Base-by-base conservation (phyloP, 2,329 filamentous ascomycete species). In the Curvularia sp. region DNA sequence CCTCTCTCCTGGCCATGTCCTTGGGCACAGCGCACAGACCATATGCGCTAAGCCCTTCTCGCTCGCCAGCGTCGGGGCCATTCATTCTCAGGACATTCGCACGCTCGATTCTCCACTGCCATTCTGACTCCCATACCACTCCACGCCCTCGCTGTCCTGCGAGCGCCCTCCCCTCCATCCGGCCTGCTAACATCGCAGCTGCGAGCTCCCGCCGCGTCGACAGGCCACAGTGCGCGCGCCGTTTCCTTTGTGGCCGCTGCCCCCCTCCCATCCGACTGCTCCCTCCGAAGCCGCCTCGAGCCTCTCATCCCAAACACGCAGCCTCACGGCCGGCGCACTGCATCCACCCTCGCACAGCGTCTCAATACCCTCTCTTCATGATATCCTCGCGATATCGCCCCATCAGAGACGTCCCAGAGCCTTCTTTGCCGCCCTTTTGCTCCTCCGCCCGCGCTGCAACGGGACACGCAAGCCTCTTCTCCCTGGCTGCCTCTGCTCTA, bases 391-490 rank as follows among this genome's bases (percentile, higher is more conserved):
- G 56, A 58, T 61, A 31, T 30, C 49, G 55, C 62, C 50, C 63
- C 53, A 60, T 56, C 52, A 47, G 55, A 62, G 62, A 68, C 61
- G 58, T 64, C 50, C 44, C 57, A 47, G 64, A 68, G 62, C 65
- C 65, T 64, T 56, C 62, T 49, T 62, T 65, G 61, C 62, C 70
- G 51, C 59, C 60, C 49, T 65, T 46, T 26, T 48, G 57, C 57
- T 18, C 49, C 43, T 49, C 60, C 63, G 64, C 62, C 58, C 66
- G 57, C 65, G 57, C 65, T 58, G 59, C 66, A 54, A 63, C 65
- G 66, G 54, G 68, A 59, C 69, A 71, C 71, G 62, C 56, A 64
- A 65, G 62, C 71, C 72, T 71, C 66, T 63, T 64, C 55, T 63
- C 61, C 65, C 49, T 55, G 60, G 49, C 65, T 67, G 57, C 61